These are phyloP conservation scores for Lunularia cruciata DNA, from an alignment of 225 moss, liverwort and hornwort genomes.

Conservation along the genomic window DNA sequence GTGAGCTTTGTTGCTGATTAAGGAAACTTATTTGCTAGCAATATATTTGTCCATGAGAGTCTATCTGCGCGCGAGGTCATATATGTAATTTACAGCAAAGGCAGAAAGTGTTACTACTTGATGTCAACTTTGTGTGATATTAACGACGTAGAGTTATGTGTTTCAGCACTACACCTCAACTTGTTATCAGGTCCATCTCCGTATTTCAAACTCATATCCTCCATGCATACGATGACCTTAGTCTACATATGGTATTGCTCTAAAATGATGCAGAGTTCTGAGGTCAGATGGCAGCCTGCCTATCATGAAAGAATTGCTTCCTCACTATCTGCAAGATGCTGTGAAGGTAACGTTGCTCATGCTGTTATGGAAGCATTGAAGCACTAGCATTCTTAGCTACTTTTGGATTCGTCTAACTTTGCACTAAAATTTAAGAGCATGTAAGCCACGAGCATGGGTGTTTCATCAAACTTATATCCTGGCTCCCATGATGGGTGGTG, in stretches of 20 bases:
- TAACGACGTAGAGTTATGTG: too few relatives aligned
- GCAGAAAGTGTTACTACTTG: too few relatives aligned
- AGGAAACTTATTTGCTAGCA: too few relatives aligned
- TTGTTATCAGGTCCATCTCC: too few relatives aligned
- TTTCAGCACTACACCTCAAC: too few relatives aligned
- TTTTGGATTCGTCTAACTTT: neutral
- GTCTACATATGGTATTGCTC: neutral
- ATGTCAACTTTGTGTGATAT: too few relatives aligned
- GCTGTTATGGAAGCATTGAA: neutral
- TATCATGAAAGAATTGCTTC: slow-evolving; percentile 80
- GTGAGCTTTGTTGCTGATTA: too few relatives aligned
- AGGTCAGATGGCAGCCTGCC: slow-evolving; percentile 88
- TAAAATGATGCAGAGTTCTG: slow-evolving; percentile 62
- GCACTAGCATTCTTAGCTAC: neutral
- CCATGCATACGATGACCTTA: too few relatives aligned
- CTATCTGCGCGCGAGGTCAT: too few relatives aligned
- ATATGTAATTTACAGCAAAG: too few relatives aligned
- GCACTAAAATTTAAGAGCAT: neutral
- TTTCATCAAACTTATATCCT: neutral
- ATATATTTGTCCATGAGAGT: too few relatives aligned
- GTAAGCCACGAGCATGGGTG: neutral
- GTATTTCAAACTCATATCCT: too few relatives aligned
- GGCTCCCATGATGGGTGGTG: slow-evolving; percentile 19
- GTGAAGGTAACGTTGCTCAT: slow-evolving; percentile 63
- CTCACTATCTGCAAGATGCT: slow-evolving; percentile 84